Percentiles rank a stretch among this genome's conserved stretches.
phyloP scores from a whole-genome alignment of 768 basidiomycete species.

The Pisolithus microcarpus region DNA sequence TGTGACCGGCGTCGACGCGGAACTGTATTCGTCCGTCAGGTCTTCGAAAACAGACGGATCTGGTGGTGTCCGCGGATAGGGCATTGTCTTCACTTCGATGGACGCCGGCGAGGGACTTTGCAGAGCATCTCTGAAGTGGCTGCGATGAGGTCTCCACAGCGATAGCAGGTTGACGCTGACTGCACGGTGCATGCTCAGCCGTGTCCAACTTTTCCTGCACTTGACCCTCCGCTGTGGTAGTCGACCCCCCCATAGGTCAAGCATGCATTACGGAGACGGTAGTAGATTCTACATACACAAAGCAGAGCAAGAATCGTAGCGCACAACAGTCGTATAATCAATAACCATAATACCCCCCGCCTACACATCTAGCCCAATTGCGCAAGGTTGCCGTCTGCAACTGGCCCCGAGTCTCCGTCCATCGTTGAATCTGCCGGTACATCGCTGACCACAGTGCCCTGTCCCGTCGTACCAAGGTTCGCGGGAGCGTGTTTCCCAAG shows the following conservation, averaged over 20 bases:
- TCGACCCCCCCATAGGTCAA: too few relatives aligned
- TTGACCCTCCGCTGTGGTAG: too few relatives aligned
- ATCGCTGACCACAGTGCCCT: constrained; percentile 51
- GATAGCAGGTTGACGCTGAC: constrained; percentile 10
- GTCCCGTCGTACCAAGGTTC: constrained; percentile 49
- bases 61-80: constrained; percentile 26
- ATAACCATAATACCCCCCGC: constrained; percentile 19
- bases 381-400: constrained; percentile 48
- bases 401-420: constrained; percentile 50
- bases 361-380: constrained; percentile 33
- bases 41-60: constrained; percentile 33
- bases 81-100: constrained; percentile 27
- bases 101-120: constrained; percentile 29
- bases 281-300: constrained; percentile 1
- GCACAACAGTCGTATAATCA: constrained; percentile 14
- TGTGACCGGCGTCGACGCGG: constrained; percentile 5
- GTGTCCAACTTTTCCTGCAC: too few relatives aligned
- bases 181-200: constrained; percentile 2
- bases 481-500: constrained; percentile 45
- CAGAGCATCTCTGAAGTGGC: constrained; percentile 19
- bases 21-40: constrained; percentile 27
- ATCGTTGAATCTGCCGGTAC: constrained; percentile 38
- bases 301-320: neutral
- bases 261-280: neutral
- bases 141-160: constrained; percentile 14